Percentiles rank a stretch among this genome's conserved stretches.
Conservation (phyloP, 78 protist genomes). For the Dictyostelium citrinum region DNA sequence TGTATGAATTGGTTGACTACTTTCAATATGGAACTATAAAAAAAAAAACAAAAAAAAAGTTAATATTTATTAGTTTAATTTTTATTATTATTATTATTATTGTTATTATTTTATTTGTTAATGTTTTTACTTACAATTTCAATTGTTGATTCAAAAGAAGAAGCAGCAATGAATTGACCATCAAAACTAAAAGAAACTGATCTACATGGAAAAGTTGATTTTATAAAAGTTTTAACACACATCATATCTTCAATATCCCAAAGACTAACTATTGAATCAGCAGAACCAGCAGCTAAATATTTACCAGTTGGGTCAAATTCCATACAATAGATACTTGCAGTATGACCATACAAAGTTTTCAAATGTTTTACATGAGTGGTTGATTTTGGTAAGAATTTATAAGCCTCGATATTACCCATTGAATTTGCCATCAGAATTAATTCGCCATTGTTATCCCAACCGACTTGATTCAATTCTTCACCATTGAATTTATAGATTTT, state of each 20-base stretch:
- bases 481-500: slow-evolving; percentile 25
- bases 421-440: slow-evolving; percentile 39
- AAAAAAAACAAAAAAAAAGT: background rate
- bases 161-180: slow-evolving; percentile 64
- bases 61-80: background rate
- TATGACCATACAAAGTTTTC: slow-evolving; percentile 16
- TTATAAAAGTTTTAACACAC: slow-evolving; percentile 45
- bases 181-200: slow-evolving; percentile 46
- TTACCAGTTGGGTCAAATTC: slow-evolving; percentile 60
- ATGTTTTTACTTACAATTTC: slow-evolving; percentile 48
- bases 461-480: slow-evolving; percentile 49
- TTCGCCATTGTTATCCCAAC: slow-evolving; percentile 53
- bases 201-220: slow-evolving; percentile 17
- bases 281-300: slow-evolving; percentile 71
- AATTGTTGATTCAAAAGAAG: slow-evolving; percentile 32
- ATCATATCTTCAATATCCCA: slow-evolving; percentile 70
- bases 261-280: slow-evolving; percentile 39
- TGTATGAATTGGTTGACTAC: slow-evolving; percentile 55
- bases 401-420: slow-evolving; percentile 34
- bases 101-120: background rate
- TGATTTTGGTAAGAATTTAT: background rate
- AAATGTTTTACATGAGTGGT: background rate
- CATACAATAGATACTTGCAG: slow-evolving; percentile 31
- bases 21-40: slow-evolving; percentile 58
- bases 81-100: background rate